Evolutionary conservation across 305 asterid species (phyloP).

Genomic region (Ajuga reptans): DNA sequence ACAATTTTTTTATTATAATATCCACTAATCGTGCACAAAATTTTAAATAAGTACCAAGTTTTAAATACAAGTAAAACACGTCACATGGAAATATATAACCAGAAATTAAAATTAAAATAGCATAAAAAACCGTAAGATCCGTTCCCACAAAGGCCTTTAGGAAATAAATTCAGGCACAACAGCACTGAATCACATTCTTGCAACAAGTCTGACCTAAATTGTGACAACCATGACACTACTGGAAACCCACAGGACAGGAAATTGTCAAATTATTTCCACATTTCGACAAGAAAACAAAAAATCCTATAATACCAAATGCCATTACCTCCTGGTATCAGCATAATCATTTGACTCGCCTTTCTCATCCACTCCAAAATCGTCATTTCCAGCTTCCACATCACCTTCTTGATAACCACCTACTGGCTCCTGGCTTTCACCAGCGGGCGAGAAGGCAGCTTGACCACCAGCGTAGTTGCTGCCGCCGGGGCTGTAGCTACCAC

Average conservation of each 20-base stretch:
- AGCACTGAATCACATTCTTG: not conserved
- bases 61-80: too few species aligned
- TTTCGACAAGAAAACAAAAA: not conserved
- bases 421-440: slow-evolving; percentile 23
- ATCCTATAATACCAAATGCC: not conserved
- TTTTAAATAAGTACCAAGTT: too few species aligned
- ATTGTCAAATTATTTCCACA: slow-evolving; percentile 20
- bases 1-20: too few species aligned
- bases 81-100: too few species aligned
- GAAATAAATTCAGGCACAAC: not conserved
- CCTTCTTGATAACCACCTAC: slow-evolving; percentile 18
- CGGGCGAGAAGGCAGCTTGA: slow-evolving; percentile 23
- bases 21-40: too few species aligned
- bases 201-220: not conserved
- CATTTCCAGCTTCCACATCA: slow-evolving; percentile 16
- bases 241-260: not conserved
- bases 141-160: not conserved
- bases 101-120: not conserved
- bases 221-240: slow-evolving; percentile 10
- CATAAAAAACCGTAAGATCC: not conserved
- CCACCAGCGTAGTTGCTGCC: slow-evolving; percentile 15
- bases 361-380: slow-evolving; percentile 29
- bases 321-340: slow-evolving; percentile 44
- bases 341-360: slow-evolving; percentile 32
- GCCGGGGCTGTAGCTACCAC: slow-evolving; percentile 16